These are phyloP conservation scores for Inga laurina DNA, from an alignment of 306 rosid genomes.

Conservation along the genomic window DNA sequence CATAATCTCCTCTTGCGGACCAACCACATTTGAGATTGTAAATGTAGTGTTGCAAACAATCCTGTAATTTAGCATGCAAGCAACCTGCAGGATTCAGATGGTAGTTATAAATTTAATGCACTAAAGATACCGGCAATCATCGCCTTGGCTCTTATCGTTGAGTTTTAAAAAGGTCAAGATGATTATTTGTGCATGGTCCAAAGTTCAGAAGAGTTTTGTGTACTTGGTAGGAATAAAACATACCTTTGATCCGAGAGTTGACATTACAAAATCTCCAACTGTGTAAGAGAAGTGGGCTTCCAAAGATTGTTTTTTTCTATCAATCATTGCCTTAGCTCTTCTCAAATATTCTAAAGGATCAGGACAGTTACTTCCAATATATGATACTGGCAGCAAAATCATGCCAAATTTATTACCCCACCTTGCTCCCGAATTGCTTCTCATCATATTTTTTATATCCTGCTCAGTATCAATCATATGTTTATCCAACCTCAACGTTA, in stretches of 20 bases:
- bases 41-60: conserved; percentile 76
- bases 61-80: conserved; percentile 66
- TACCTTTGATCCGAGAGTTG: conserved; percentile 77
- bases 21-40: conserved; percentile 78
- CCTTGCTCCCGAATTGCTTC: conserved; percentile 55
- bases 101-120: conserved; percentile 4
- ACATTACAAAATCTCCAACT: conserved; percentile 54
- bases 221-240: background rate
- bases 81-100: conserved; percentile 43
- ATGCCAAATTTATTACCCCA: conserved; percentile 91
- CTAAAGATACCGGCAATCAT: background rate
- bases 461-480: conserved; percentile 33
- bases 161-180: too few species aligned
- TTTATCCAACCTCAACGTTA: conserved; percentile 10
- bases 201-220: too few species aligned
- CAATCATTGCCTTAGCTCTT: conserved; percentile 76
- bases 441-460: conserved; percentile 72
- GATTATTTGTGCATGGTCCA: too few species aligned
- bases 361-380: conserved; percentile 38
- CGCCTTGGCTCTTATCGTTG: too few species aligned
- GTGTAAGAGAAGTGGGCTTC: conserved; percentile 67
- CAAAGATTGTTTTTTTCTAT: conserved; percentile 63
- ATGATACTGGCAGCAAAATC: conserved; percentile 68
- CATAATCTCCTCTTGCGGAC: conserved; percentile 79
- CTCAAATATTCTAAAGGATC: conserved; percentile 58